phyloP scores from a whole-genome alignment of 345 rosid genomes.

The Eucalyptus regnans region DNA sequence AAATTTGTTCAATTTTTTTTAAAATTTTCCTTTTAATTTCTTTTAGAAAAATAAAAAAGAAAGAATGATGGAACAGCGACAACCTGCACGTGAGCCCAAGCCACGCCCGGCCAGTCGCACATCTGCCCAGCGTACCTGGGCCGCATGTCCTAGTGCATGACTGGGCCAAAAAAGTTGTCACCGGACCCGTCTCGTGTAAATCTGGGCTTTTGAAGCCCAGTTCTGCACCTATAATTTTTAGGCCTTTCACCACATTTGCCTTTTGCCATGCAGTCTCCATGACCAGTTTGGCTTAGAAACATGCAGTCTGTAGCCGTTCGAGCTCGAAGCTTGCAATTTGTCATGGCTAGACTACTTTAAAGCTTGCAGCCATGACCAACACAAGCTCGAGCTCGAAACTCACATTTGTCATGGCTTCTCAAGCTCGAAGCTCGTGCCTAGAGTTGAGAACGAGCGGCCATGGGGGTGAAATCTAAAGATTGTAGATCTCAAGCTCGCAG shows the following conservation, averaged over 20 bases:
- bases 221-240: not conserved
- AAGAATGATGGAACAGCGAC: not conserved
- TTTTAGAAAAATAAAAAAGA: no score
- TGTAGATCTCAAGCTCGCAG: accelerated
- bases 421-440: accelerated
- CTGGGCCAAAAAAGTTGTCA: not conserved
- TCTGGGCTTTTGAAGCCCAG: not conserved
- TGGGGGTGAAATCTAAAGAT: not conserved
- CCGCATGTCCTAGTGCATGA: not conserved
- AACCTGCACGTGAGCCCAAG: not conserved
- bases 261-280: not conserved
- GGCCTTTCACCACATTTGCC: not conserved
- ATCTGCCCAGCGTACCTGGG: no score
- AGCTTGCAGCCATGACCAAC: no score
- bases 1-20: no score
- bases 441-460: accelerated
- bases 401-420: accelerated
- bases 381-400: accelerated
- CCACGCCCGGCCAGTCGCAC: no score
- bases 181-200: accelerated
- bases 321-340: no score
- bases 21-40: no score
- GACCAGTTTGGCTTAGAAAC: no score
- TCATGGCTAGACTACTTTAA: no score
- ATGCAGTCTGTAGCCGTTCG: no score